Base-by-base conservation (phyloP, 2,329 filamentous ascomycete species). In the Teratosphaeria epicoccoides region DNA sequence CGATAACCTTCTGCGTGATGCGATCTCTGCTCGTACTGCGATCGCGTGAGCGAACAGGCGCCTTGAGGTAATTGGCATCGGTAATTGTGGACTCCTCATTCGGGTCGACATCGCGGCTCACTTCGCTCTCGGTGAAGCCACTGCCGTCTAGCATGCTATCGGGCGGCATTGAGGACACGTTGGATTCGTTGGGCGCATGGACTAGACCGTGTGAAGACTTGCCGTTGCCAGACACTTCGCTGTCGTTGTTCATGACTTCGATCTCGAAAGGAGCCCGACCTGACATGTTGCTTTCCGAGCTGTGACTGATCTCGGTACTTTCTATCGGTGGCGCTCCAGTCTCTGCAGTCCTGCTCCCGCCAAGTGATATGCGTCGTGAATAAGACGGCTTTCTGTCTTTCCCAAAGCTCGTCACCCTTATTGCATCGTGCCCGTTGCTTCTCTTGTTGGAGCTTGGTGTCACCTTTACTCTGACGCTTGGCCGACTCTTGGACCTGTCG, bases 331-430 rank as follows among this genome's bases (percentile, higher is more conserved):
- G 52, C 20, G 57, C 29, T 14, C 54, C 59, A 20, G 53, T 66
- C 59, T 71, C 66, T 46, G 66, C 65, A 54, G 68, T 73, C 58
- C 63, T 71, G 57, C 69, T 70, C 55, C 70, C 69, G 46, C 69
- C 69, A 24, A 88, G 73, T 44, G 84, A 84, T 56, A 87, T 86
- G 58, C 82, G 81, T 57, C 79, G 77, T 40, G 79, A 81, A 66
- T 82, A 83, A 1, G 79, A 87, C 17, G 84, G 78, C 70, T 85
- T 90, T 62, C 85, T 81, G 57, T 81, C 77, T 57, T 82, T 81
- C 66, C 82, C 85, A 52, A 84, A 84, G 70, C 93, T 87, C 52
- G 88, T 94, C 67, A 95, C 89, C 70, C 93, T 84, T 55, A 95
- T 84, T 65, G 87, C 87, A 66, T 90, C 88, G 69, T 82, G 82